Evolutionary conservation across 768 basidiomycete species (phyloP).

Genomic region (Cubamyces sp.): DNA sequence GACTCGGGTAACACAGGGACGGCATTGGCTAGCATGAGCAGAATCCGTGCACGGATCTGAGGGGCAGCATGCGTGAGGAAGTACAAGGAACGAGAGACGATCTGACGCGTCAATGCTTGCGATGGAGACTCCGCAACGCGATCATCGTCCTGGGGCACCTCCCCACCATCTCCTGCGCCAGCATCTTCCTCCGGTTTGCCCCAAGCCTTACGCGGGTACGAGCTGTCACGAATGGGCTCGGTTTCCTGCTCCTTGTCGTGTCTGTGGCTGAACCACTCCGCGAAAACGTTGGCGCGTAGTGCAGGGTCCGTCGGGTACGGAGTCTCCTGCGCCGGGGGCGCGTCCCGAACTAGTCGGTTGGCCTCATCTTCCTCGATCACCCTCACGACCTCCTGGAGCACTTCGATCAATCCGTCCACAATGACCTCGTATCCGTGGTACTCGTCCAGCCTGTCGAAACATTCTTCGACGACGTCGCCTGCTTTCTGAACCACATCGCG

Average conservation of each 20-base stretch:
- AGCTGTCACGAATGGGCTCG: conserved; percentile 44
- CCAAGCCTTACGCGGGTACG: conserved; percentile 66
- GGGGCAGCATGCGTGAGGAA: conserved; percentile 92
- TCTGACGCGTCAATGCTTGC: conserved; percentile 80
- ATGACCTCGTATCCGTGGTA: conserved; percentile 90
- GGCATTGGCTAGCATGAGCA: conserved; percentile 73
- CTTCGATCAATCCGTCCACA: conserved; percentile 86
- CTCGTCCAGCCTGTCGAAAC: conserved; percentile 95
- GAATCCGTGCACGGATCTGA: conserved; percentile 81
- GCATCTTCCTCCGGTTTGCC: conserved; percentile 37
- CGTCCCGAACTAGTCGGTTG: conserved; percentile 26
- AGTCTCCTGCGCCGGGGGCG: conserved; percentile 8
- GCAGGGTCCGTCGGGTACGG: conserved; percentile 17
- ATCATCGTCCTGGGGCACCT: conserved; percentile 35
- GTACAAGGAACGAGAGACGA: conserved; percentile 83
- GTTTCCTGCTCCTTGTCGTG: conserved; percentile 36
- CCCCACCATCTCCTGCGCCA: conserved; percentile 30
- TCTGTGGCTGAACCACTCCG: conserved; percentile 66
- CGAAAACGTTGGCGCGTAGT: conserved; percentile 53
- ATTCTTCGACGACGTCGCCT: conserved; percentile 94
- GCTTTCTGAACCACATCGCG: conserved; percentile 86
- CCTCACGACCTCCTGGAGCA: conserved; percentile 82
- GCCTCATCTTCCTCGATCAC: conserved; percentile 66
- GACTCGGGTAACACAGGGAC: conserved; percentile 73
- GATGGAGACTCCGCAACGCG: conserved; percentile 61